Evolutionary conservation across 805 yeast genomes (phyloP), one percentile per base, ranked within the genome.

Genomic region (Candida ponderosae): DNA sequence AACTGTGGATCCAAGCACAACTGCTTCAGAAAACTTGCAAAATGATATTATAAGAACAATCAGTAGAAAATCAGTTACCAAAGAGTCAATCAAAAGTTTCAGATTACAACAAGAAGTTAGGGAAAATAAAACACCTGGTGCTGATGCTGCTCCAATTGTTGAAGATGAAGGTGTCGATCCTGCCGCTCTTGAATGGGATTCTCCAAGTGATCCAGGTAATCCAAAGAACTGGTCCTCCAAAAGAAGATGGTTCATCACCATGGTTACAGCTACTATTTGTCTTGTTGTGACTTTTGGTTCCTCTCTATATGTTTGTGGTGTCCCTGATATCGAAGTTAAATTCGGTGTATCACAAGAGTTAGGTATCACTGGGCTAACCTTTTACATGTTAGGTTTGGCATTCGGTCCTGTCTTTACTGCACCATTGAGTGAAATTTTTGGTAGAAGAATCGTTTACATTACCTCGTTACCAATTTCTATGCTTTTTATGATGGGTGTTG

Each of bases 401-500:
- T 62, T 71, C 42, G 85, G 85, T 11, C 87, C 88, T 1, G 75
- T 78, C 7, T 45, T 81, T 35, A 79, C 82, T 11, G 87, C 88
- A 6, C 89, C 89, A 20, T 56, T 80, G 29, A 77, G 85, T 21
- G 89, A 81, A 59, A 57, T 79, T 3, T 69, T 76, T 44, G 89
- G 90, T 31, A 65, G 90, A 45, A 72, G 75, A 49, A 65, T 76
- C 40, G 71, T 80, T 31, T 82, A 82, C 56, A 46, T 73, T 30
- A 40, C 63, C 3, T 71, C 85, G 3, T 63, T 80, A 53, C 88
- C 85, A 6, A 44, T 73, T 29, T 79, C 86, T 11, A 78, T 79
- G 78, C 65, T 81, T 18, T 79, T 80, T 57, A 76, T 77, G 17
- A 76, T 81, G 80, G 88, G 87, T 41, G 80, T 80, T 37, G 88